Evolutionary conservation across 352 stramenopile species (phyloP), one percentile per base, ranked within the genome.

Genomic region (Globisporangium megalacanthum): DNA sequence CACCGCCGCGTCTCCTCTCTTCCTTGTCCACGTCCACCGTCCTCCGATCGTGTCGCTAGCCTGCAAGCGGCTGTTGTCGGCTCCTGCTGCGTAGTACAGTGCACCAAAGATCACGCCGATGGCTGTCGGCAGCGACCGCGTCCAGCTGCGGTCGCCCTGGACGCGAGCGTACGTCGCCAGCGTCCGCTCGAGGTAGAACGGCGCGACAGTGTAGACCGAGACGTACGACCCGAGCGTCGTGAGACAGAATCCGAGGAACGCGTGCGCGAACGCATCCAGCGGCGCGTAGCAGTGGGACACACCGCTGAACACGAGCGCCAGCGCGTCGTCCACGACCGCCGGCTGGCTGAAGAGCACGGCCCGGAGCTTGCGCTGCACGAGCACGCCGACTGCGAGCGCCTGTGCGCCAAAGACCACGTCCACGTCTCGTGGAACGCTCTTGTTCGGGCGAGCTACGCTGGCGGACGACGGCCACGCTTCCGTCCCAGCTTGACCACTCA

Each of bases 211-310:
- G 53, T 78, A 72, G 11, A 82, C 60, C 14, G 75, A 77, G 13
- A 75, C 56, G 49, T 80, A 84, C 49, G 79, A 64, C 15, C 52
- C 48, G 20, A 86, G 48, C 41, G 77, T 76, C 31, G 73, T 67
- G 15, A 88, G 48, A 54, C 71, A 78, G 7, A 83, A 72, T 11
- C 62, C 59, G 10, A 88, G 45, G 20, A 86, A 88, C 7, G 60
- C 66, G 31, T 88, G 69, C 2, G 68, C 55, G 53, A 88, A 88
- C 2, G 64, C 55, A 54, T 83, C 65, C 7, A 77, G 64, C 6
- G 78, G 75, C 51, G 79, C 70, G 37, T 77, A 83, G 10, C 69
- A 66, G 51, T 78, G 79, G 65, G 73, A 83, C 1, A 88, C 47
- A 0, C 68, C 72, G 8, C 49, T 68, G 56, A 86, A 88, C 19